Evolutionary conservation across 2,329 filamentous ascomycete genomes (phyloP).

Genomic region (Metarhizium brunneum): DNA sequence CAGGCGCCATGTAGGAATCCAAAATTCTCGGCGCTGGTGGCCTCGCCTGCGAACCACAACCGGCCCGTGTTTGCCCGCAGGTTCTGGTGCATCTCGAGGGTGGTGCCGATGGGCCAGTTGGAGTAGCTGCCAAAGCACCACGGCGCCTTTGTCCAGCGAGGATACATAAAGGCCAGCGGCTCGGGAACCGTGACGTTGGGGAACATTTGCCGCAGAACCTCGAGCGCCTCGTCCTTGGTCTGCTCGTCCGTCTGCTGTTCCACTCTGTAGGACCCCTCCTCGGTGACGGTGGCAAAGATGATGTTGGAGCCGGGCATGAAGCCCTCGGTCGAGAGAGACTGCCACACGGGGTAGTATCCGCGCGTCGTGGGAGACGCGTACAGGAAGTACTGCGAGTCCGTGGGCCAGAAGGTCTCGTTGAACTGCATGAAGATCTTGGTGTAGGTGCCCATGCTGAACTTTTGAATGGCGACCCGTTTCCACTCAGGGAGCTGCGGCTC

Average conservation of each 20-base stretch:
- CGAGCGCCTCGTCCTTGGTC: constrained; percentile 47
- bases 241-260: constrained; percentile 50
- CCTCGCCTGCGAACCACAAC: constrained; percentile 58
- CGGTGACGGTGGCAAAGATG: constrained; percentile 55
- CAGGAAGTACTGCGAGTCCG: constrained; percentile 32
- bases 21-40: constrained; percentile 52
- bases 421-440: constrained; percentile 68
- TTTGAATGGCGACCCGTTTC: constrained; percentile 55
- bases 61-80: constrained; percentile 53
- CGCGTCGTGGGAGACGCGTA: constrained; percentile 32
- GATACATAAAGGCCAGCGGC: constrained; percentile 51
- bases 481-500: constrained; percentile 49
- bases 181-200: constrained; percentile 46
- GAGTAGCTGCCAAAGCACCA: constrained; percentile 54
- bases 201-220: constrained; percentile 52
- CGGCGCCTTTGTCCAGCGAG: constrained; percentile 22
- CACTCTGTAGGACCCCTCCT: constrained; percentile 44
- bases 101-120: constrained; percentile 57
- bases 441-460: constrained; percentile 61
- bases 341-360: constrained; percentile 48
- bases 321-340: constrained; percentile 47
- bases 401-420: constrained; percentile 54
- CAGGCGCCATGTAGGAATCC: constrained; percentile 57
- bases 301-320: constrained; percentile 55
- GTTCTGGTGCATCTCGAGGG: constrained; percentile 58